Evolutionary conservation across 1,284 basidiomycete species (phyloP), one percentile per base, ranked within the genome.

Genomic region (Trichosporon ovoides): DNA sequence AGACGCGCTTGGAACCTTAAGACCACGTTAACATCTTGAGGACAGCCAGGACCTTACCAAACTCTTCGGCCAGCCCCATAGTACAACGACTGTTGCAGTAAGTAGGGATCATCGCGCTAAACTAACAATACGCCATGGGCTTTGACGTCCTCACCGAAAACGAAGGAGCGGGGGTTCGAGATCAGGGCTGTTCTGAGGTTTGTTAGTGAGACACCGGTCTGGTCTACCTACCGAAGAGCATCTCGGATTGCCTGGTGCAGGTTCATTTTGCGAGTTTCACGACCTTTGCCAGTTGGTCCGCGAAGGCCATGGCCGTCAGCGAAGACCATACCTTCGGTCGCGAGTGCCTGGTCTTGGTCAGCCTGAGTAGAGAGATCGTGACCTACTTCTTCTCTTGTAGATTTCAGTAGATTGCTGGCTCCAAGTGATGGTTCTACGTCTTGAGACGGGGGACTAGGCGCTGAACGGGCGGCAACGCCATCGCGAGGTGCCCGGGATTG

Each of bases 111-210:
- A 9, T 5, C 9, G 88, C 87, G 0, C 87, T 88, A 64, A 87
- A 91, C 62, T 58, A 91, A 83, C 72, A 97, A 96, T 3, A 96
- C 93, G 6, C 93, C 92, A 16, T 92, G 92, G 65, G 95, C 95
- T 2, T 88, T 87, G 49, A 95, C 90, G 65, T 95, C 91, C 73
- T 85, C 91, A n/a, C 94, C 93, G 69, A 97, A 96, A 0, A 96
- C 85, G 10, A 93, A 85, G 0, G 93, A 85, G 50, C 81, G 88
- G 43, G 92, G 87, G 69, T 97, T 91, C 66, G 88, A 90, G 40
- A 81, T 79, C n/a, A 95, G 75, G 3, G 87, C 88, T 58, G 87
- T 89, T 55, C 90, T 90, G 64, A 14, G 0, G 4, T n/a, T 3
- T 18, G 5, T 16, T 46, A 11, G 35, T 20, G n/a, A n/a, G n/a